A percentile compares a stretch with the other conserved stretches of the same genome.
Evolutionary conservation across 306 rosid genomes (phyloP).

Genomic region (Pachyrhizus erosus): DNA sequence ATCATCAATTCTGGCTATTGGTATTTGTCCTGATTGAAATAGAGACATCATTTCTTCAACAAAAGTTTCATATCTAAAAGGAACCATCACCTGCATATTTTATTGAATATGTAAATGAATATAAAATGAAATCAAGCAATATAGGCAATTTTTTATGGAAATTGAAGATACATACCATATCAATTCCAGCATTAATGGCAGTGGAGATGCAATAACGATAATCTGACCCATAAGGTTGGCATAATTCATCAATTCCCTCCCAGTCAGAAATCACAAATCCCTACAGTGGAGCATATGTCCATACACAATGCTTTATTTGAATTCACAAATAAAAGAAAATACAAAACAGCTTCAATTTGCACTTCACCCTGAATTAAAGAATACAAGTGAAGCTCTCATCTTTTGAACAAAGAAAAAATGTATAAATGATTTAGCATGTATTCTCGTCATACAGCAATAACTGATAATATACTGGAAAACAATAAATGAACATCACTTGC

Average conservation of each 20-base stretch:
- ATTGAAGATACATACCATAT: constrained; percentile 64
- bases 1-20: constrained; percentile 71
- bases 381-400: background rate
- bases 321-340: constrained; percentile 20
- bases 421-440: background rate
- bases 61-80: constrained; percentile 57
- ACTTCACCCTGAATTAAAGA: background rate
- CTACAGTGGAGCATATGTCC: constrained; percentile 47
- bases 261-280: constrained; percentile 89
- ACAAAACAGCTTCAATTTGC: constrained; percentile 10
- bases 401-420: constrained; percentile 5
- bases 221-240: constrained; percentile 60
- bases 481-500: background rate
- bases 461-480: background rate
- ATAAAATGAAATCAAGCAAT: background rate
- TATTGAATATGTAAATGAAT: constrained; percentile 3
- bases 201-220: constrained; percentile 67
- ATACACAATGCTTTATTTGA: constrained; percentile 8
- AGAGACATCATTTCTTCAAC: constrained; percentile 57
- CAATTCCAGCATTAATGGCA: constrained; percentile 76
- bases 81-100: constrained; percentile 78
- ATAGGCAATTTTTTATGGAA: background rate
- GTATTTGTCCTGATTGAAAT: constrained; percentile 69
- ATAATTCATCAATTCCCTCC: constrained; percentile 71
- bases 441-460: background rate